Base-by-base conservation (phyloP, 768 basidiomycete genomes). In the Lentinula aciculospora region DNA sequence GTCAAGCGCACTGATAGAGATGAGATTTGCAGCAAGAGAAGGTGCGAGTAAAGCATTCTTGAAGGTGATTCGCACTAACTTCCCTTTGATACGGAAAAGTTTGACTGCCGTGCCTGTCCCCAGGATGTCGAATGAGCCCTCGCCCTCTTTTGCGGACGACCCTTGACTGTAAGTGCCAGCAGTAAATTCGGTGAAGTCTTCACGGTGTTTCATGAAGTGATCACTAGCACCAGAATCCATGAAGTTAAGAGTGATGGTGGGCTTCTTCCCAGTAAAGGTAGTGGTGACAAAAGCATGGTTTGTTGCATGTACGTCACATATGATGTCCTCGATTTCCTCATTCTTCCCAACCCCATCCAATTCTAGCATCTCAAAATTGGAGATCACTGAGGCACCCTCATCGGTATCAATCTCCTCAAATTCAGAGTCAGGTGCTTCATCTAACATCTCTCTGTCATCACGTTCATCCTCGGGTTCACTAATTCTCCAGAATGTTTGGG, bases 31-130 rank as follows among this genome's bases (percentile, higher is more conserved):
- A 1, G 45, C 54, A n/a, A 62, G 12, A 31, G 59, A 58, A 17
- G 63, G 63, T 3, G 55, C 48, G 48, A 58, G 55, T 17, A 64
- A 10, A 17, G 60, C 63, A 31, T 64, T 51, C 5, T 45, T 27
- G 28, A 64, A 55, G 5, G 37, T 46, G 13, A 62, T 32, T 17
- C 7, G 5, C 3, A 10, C 3, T 3, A 19, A 15, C n/a, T 34
- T 48, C 4, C 21, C 31, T 8, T 40, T 42, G 19, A 48, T 23
- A 15, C 9, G 15, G 40, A 56, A 17, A 25, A 40, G 34, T 27
- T 58, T 25, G 10, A 19, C 10, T 23, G 53, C 49, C 3, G 21
- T 31, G 29, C 63, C 59, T n/a, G n/a, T 40, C 1, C 63, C 63
- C 0, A 47, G 21, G 19, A 60, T 58, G 6, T 42, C 10, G 37